These are phyloP conservation scores for Pichia deserticola DNA, from an alignment of 805 yeast species.

Conservation along the genomic window DNA sequence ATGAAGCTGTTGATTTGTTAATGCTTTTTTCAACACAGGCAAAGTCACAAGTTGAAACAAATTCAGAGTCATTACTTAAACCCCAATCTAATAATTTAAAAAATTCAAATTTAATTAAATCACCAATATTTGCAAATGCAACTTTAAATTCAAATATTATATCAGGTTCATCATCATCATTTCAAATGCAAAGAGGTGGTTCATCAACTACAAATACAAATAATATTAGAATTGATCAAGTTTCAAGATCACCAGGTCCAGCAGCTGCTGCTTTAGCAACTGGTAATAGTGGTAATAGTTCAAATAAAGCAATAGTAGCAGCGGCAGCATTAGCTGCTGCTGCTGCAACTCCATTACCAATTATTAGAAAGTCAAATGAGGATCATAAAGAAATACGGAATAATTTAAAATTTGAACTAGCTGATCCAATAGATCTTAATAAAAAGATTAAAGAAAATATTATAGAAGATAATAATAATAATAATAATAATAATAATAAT, in stretches of 20 bases:
- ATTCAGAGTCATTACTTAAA: not conserved
- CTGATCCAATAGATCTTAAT: not conserved
- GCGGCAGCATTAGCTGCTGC: slow-evolving; percentile 84
- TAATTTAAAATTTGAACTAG: no score
- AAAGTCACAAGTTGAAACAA: slow-evolving; percentile 8
- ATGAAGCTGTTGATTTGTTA: slow-evolving; percentile 31
- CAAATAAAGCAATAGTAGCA: slow-evolving; percentile 56
- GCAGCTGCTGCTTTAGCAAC: slow-evolving; percentile 32
- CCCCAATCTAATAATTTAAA: no score
- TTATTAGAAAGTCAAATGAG: slow-evolving; percentile 13
- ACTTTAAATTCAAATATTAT: no score
- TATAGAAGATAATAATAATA: not conserved
- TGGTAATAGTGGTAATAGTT: slow-evolving; percentile 21
- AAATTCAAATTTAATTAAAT: not conserved
- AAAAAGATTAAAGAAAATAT: not conserved
- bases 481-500: no score
- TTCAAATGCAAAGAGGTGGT: not conserved
- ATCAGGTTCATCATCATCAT: not conserved
- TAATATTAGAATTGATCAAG: slow-evolving; percentile 5
- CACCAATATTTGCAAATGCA: no score
- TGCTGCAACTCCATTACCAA: slow-evolving; percentile 66
- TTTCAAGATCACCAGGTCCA: slow-evolving; percentile 32
- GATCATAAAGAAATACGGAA: no score
- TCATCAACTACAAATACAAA: not conserved
- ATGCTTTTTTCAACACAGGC: slow-evolving; percentile 32